phyloP scores from a whole-genome alignment of 306 rosid species.

The Carpinus viminea region DNA sequence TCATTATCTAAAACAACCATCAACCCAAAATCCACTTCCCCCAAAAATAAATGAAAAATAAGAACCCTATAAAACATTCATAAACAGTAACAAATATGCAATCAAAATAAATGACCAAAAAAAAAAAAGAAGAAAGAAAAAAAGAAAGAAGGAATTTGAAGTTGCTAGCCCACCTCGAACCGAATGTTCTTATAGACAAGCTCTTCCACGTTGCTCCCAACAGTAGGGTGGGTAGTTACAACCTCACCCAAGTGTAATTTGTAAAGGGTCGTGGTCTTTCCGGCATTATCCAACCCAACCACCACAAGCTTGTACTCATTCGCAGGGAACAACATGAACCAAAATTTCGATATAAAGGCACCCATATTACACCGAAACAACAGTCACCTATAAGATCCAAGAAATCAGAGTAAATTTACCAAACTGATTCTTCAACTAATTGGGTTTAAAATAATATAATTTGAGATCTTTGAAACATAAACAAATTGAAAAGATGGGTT shows the following conservation, averaged over 20 bases:
- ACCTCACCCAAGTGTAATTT: slow-evolving; percentile 97
- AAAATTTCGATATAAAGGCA: slow-evolving; percentile 71
- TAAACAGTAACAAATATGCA: slow-evolving; percentile 1
- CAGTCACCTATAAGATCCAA: slow-evolving; percentile 31
- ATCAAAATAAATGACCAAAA: neutral
- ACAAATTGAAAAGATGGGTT: neutral
- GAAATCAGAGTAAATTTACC: neutral
- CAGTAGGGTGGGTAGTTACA: slow-evolving; percentile 95
- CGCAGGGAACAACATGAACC: slow-evolving; percentile 95
- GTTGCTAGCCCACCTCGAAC: slow-evolving; percentile 61
- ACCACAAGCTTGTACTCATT: slow-evolving; percentile 93
- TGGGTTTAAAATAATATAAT: neutral
- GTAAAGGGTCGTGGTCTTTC: slow-evolving; percentile 94
- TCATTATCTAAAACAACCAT: neutral
- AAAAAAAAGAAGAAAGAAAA: neutral
- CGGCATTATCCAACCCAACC: slow-evolving; percentile 95
- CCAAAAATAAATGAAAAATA: neutral
- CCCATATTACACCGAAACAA: slow-evolving; percentile 51
- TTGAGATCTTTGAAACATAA: neutral
- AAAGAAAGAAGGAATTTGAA: neutral
- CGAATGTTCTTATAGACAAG: slow-evolving; percentile 95
- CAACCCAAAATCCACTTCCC: neutral
- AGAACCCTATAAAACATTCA: neutral
- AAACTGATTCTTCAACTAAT: neutral
- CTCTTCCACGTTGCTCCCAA: slow-evolving; percentile 97